Conservation (phyloP, 176 grass and related monocot species). For the Avena eriantha region DNA sequence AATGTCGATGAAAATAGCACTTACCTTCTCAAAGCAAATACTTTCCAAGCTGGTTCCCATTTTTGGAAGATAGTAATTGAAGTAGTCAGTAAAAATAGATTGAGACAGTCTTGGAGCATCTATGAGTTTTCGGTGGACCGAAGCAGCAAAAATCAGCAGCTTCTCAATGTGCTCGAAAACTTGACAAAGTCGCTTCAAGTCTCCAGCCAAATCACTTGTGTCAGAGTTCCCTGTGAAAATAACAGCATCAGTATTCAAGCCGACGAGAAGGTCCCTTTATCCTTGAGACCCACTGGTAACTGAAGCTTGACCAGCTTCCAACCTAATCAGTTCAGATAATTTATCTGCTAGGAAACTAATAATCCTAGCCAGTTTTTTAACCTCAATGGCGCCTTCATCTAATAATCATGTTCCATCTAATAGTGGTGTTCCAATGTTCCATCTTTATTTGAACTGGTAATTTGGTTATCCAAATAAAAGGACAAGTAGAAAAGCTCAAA, state of each 20-base stretch:
- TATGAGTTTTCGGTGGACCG: conserved; percentile 70
- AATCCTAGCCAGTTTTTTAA: background rate
- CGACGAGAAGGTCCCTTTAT: background rate
- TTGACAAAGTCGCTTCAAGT: conserved; percentile 79
- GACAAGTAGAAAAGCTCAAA: conserved; percentile 18
- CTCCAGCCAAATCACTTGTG: conserved; percentile 76
- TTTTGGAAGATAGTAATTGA: conserved; percentile 88
- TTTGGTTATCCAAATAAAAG: conserved; percentile 31
- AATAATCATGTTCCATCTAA: background rate
- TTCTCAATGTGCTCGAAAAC: conserved; percentile 96
- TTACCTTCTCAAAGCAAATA: conserved; percentile 91
- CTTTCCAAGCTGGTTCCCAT: conserved; percentile 83
- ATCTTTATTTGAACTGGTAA: background rate
- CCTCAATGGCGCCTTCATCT: background rate
- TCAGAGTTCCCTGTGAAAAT: conserved; percentile 67
- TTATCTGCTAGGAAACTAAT: conserved; percentile 16
- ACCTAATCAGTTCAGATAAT: conserved; percentile 36
- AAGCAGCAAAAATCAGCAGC: conserved; percentile 84
- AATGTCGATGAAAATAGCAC: conserved; percentile 16
- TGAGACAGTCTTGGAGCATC: conserved; percentile 72
- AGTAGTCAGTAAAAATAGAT: conserved; percentile 83
- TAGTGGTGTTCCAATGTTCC: background rate
- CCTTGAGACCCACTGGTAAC: conserved; percentile 1
- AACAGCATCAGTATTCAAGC: conserved; percentile 20
- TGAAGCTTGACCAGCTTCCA: background rate